Percentiles rank a stretch among this genome's conserved stretches.
phyloP scores from a whole-genome alignment of 768 basidiomycete species.

The Mycena rosella region DNA sequence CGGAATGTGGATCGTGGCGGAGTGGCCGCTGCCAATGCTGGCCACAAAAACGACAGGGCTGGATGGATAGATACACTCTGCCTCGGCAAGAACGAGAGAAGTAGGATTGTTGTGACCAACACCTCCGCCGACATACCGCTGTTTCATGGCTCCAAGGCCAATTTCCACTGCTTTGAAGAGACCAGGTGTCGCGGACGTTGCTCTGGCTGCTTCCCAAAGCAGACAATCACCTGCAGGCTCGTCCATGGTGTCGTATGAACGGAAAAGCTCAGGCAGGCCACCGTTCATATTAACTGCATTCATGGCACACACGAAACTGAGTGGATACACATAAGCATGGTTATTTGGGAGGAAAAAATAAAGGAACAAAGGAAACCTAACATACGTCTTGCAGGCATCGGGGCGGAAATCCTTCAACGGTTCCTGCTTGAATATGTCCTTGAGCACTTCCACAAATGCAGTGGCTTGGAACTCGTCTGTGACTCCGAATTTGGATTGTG shows the following conservation, averaged over 20 bases:
- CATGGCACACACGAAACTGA: too few species aligned
- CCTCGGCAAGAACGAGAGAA: not conserved
- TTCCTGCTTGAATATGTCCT: not conserved
- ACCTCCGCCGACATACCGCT: slow-evolving; percentile 1
- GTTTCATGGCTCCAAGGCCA: not conserved
- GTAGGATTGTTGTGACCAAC: slow-evolving; percentile 7
- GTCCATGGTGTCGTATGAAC: too few species aligned
- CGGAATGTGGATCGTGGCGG: too few species aligned
- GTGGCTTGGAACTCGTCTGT: not conserved
- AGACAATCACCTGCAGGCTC: too few species aligned
- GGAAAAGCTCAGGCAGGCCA: too few species aligned
- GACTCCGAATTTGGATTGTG: not conserved
- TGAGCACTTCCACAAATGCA: not conserved
- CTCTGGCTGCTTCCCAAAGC: too few species aligned
- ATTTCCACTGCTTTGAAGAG: not conserved
- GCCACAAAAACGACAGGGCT: not conserved
- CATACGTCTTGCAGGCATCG: not conserved
- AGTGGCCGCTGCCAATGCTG: not conserved
- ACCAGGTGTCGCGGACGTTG: not conserved
- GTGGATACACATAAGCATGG: too few species aligned
- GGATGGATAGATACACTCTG: not conserved
- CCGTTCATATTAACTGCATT: too few species aligned
- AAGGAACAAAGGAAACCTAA: too few species aligned
- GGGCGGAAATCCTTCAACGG: not conserved
- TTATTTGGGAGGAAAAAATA: too few species aligned